Evolutionary conservation across 768 basidiomycete species (phyloP), one percentile per base, ranked within the genome.

Genomic region (Boletellus emodensis): DNA sequence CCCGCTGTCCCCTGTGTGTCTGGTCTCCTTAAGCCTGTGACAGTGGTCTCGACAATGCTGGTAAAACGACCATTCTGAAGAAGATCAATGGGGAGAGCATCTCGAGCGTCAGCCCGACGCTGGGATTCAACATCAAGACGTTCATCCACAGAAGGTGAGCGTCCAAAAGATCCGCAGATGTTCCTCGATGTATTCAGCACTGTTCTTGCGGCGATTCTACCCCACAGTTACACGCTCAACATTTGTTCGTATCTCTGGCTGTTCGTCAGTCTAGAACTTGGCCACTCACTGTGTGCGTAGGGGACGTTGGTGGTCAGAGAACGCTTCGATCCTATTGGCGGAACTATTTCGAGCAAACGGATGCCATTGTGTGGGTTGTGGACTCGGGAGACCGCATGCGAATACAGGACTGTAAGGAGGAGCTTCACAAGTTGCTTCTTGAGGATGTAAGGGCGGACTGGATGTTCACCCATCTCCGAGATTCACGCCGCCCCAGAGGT

Each of bases 61-160:
- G 96, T 46, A 98, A 99, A 76, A 98, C 96, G 2, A 99, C 95
- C 2, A 96, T 98, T 57, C 71, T 98, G 51, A 98, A 97, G 75
- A 91, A 90, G 68, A 77, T 98, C 55, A 94, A 90, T 54, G 87
- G 84, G 18, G 95, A 98, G 71, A 90, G 95, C 69, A 92, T 95
- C 58, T 77, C 77, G 61, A 80, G 77, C 45, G 84, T 98, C 48
- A 91, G 87, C 61, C 96, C 96, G 2, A 98, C 96, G 10, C 75
- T 99, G 13, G 96, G 96, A 11, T 99, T 99, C 78, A 96, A 98
- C 68, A 99, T 98, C 77, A 95, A 94, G 76, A 96, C 95, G 6
- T 92, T 98, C 61, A 75, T 83, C 24, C 89, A 96, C 68, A 80
- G 86, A 70, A 88, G 87, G 92, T 97, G 69, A 70, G 80, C 64